Evolutionary conservation across 2,329 filamentous ascomycete species (phyloP), one percentile per base, ranked within the genome.

Genomic region (Mycogone perniciosa): DNA sequence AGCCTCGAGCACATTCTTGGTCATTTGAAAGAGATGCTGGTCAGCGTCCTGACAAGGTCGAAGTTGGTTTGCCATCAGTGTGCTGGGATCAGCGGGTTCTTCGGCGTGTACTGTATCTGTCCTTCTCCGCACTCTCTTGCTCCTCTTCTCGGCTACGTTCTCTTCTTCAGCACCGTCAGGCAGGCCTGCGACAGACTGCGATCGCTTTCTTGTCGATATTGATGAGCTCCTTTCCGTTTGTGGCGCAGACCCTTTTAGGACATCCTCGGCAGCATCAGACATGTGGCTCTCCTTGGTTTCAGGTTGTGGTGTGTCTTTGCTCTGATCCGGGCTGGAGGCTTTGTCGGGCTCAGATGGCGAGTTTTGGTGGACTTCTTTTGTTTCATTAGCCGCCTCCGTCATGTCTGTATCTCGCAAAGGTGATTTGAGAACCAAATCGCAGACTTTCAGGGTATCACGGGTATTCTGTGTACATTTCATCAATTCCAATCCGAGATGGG

Each of bases 101-200:
- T 79, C 80, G 4, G 69, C 65, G 8, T 76, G 72, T 4, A 75
- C 77, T 40, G 85, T 82, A 35, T 71, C 69, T 5, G 54, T 57
- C 46, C 68, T 59, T 48, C 83, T 74, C 42, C 83, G 75, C 31
- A 82, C 82, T 45, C 84, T 72, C 60, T 86, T 87, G 64, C 82
- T 85, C 51, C 82, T 72, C 60, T 84, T 85, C 48, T 79, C 77
- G 8, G 78, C 73, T 2, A 69, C 71, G 27, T 71, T 74, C 33
- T 85, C 81, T 46, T 85, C 81, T 6, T 82, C 80, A 1, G 62
- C 71, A 0, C 66, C 71, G 3, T 84, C 81, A 0, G 71, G 71
- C 11, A 85, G 64, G 3, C 81, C 81, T 4, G 82, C 82, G 31
- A 69, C 67, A 8, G 82, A 85, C 54, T 85, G 81, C 2, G 82